Base-by-base conservation (phyloP, 2,329 filamentous ascomycete species). In the Exophiala sp. region DNA sequence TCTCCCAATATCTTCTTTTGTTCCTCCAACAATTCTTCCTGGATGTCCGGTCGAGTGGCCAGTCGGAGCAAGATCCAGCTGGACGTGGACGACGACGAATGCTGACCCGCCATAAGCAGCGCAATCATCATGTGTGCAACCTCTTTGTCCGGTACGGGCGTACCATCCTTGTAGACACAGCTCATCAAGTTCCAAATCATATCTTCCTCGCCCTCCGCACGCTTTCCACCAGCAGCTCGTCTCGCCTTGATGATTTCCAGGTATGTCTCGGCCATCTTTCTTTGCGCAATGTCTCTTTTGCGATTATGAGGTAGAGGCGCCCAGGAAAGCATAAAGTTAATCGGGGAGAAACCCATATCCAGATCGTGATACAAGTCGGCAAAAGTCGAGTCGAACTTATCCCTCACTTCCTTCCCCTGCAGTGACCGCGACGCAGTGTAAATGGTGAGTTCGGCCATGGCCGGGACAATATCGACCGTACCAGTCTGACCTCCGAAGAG, bases 61-160 rank as follows among this genome's bases (percentile, higher is more conserved):
- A 92, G 78, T 45, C 84, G 85, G 10, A 91, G 78, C 62, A 91
- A 73, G 61, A 90, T 88, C 88, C 88, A 92, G 7, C 85, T 79
- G 62, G 84, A 84, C n/a, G 86, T 87, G 0, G 87, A 85, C 4
- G 88, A 86, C 0, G 87, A 91, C 1, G 86, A 88, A 73, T 92
- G 88, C 66, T 94, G 88, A 47, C 88, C 88, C 9, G 85, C 88
- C 88, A 94, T 91, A 47, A 92, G 79, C 12, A 92, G 78, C 0
- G 88, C 87, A 65, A 92, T 92, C 88, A 92, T 91, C 78, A 92
- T 88, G 70, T 90, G 85, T 0, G 88, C 87, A 47, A 92, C 83
- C 66, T 92, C 88, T 62, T 84, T 79, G 67, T 92, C 88, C 0
- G 88, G 84, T 1, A 91, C 72, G 0, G 77, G 72, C 9, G 74